These are phyloP conservation scores for Suillus spraguei DNA, from an alignment of 768 basidiomycete genomes.

Conservation along the genomic window DNA sequence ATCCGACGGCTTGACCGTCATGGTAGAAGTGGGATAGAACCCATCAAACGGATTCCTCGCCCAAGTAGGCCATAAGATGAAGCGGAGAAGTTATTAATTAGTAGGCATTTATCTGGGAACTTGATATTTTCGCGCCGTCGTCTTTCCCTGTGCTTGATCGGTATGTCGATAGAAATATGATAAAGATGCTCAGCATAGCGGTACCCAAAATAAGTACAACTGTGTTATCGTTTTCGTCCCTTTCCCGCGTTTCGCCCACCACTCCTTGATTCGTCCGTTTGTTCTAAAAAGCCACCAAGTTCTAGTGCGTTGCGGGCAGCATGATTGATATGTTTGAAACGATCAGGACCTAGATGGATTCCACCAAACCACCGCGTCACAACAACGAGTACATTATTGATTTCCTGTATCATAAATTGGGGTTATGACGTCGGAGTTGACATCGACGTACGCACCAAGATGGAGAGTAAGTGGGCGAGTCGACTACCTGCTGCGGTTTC, in stretches of 20 bases:
- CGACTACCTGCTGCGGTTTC: conserved; percentile 93
- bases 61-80: not conserved
- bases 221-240: conserved; percentile 32
- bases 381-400: conserved; percentile 83
- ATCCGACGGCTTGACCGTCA: not conserved
- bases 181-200: not conserved
- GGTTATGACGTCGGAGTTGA: not conserved
- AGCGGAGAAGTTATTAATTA: not conserved
- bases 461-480: conserved; percentile 88
- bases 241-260: conserved; percentile 22
- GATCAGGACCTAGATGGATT: conserved; percentile 84
- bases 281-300: conserved; percentile 81
- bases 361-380: conserved; percentile 97
- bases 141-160: not conserved
- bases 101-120: not conserved
- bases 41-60: not conserved
- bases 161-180: not conserved
- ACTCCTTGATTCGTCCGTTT: conserved; percentile 30
- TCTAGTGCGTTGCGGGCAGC: conserved; percentile 92
- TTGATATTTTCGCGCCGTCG: too few relatives aligned
- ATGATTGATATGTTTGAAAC: conserved; percentile 94
- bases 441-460: conserved; percentile 54
- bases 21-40: not conserved
- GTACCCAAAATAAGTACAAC: not conserved
- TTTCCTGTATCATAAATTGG: conserved; percentile 51